Base-by-base conservation (phyloP, 2,329 filamentous ascomycete species). In the Beauveria brongniartii region DNA sequence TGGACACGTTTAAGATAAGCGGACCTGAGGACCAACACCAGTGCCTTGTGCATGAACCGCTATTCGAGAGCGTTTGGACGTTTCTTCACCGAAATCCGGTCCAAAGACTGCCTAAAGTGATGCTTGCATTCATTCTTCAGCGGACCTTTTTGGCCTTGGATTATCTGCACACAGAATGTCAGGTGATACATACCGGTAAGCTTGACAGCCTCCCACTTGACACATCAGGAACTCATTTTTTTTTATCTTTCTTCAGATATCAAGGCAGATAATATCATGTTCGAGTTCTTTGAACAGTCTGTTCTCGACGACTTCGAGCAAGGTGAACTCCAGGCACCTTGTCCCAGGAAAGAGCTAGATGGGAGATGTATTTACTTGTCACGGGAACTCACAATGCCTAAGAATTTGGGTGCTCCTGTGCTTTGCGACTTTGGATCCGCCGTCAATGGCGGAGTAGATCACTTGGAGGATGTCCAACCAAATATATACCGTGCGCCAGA, bases 341-440 rank as follows among this genome's bases (percentile, higher is more conserved):
- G 59, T 28, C 73, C 76, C 0, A 68, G 75, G 34, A 80, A 80
- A 59, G 67, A 72, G 37, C 3, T 74, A 14, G 71, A 73, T 12
- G 74, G 69, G 30, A 69, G 73, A 63, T 70, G 34, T 37, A 10
- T 37, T 16, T 37, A 37, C 34, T 16, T 37, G 0, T 81, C 77
- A 5, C 75, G 72, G 4, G 66, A 72, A 22, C 70, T 80, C 5
- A 59, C 64, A 62, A 67, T 72, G 55, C 73, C 74, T 1, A 69
- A 69, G 5, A 50, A 64, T 8, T 59, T 63, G 30, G 74, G 74
- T 1, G 67, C 64, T 0, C 73, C 74, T 0, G 69, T 80, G 1
- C 69, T 82, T 7, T 80, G 79, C 61, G 80, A 83, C 63, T 78
- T 83, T 64, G 79, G 79, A 14, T 77, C 78, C 0, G 78, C 77